Percentiles rank a stretch among this genome's conserved stretches.
These are phyloP conservation scores for Cercophora scortea DNA, from an alignment of 495 filamentous ascomycete genomes.

Conservation along the genomic window DNA sequence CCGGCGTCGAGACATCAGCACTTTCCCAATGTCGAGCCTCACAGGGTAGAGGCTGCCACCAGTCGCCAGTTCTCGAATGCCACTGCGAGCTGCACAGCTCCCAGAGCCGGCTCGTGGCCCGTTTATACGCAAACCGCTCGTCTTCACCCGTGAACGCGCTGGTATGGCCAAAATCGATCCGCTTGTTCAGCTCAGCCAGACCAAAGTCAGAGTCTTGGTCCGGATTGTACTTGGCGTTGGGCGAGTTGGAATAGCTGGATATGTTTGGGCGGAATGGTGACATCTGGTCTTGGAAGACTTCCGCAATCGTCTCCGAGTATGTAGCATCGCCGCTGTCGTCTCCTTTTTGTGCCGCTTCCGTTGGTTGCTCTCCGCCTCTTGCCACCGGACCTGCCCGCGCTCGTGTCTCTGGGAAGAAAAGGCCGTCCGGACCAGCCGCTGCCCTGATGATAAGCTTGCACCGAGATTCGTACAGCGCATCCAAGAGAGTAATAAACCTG, in stretches of 20 bases:
- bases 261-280: conserved; percentile 67
- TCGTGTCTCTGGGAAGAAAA: conserved; percentile 60
- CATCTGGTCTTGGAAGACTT: conserved; percentile 60
- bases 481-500: conserved; percentile 62
- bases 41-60: conserved; percentile 56
- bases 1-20: conserved; percentile 12
- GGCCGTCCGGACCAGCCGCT: conserved; percentile 50
- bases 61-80: conserved; percentile 50
- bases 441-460: conserved; percentile 56
- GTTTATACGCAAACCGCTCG: conserved; percentile 63
- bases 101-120: conserved; percentile 60
- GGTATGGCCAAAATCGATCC: conserved; percentile 47
- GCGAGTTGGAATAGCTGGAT: conserved; percentile 41
- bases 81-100: conserved; percentile 59
- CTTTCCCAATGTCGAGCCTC: conserved; percentile 55
- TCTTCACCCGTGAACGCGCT: conserved; percentile 61
- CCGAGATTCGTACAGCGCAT: conserved; percentile 62
- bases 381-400: background rate
- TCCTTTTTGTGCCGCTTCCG: background rate
- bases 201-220: conserved; percentile 43
- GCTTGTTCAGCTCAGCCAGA: conserved; percentile 17
- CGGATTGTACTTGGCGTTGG: conserved; percentile 32
- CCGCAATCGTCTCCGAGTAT: conserved; percentile 60
- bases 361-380: background rate
- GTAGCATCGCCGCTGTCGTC: conserved; percentile 38